Conservation (phyloP, 1,284 basidiomycete species). For the Pisolithus thermaeus region DNA sequence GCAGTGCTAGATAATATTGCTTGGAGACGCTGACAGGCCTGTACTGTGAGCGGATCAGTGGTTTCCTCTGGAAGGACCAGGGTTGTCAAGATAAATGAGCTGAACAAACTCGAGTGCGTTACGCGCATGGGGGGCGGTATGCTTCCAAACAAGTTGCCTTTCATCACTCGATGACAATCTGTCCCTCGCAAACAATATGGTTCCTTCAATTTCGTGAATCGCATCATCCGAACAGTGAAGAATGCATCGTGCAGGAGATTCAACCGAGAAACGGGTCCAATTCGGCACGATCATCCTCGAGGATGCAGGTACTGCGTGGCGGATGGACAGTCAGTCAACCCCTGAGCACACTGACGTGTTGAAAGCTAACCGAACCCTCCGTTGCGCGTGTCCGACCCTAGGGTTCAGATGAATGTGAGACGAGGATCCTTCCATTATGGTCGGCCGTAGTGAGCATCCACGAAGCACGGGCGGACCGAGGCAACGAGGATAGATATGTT, state of each 20-base stretch:
- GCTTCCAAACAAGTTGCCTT: slow-evolving; percentile 18
- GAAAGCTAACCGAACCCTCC: slow-evolving; percentile 80
- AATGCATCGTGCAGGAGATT: slow-evolving; percentile 59
- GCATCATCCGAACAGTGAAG: slow-evolving; percentile 42
- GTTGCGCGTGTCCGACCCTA: slow-evolving; percentile 65
- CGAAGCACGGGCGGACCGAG: slow-evolving; percentile 42
- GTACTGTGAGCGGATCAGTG: slow-evolving; percentile 10
- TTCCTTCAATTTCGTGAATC: neutral
- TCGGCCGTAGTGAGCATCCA: slow-evolving; percentile 46
- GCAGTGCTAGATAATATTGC: slow-evolving; percentile 50
- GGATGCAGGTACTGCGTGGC: slow-evolving; percentile 10
- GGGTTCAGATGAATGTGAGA: slow-evolving; percentile 34
- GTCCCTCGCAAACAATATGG: neutral
- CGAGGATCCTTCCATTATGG: slow-evolving; percentile 32
- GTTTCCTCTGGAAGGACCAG: neutral
- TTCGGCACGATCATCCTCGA: neutral
- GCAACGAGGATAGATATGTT: slow-evolving; percentile 49
- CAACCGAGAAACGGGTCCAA: slow-evolving; percentile 30
- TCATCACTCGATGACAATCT: neutral
- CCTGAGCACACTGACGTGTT: slow-evolving; percentile 64
- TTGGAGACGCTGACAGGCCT: slow-evolving; percentile 52
- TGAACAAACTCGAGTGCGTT: too few relatives aligned
- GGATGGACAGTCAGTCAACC: slow-evolving; percentile 54
- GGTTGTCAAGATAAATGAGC: too few relatives aligned
- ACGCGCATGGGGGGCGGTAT: neutral